Percentiles rank a stretch among this genome's conserved stretches.
These are phyloP conservation scores for Aureobasidium musti DNA, from an alignment of 2,329 filamentous ascomycete genomes.

Conservation along the genomic window DNA sequence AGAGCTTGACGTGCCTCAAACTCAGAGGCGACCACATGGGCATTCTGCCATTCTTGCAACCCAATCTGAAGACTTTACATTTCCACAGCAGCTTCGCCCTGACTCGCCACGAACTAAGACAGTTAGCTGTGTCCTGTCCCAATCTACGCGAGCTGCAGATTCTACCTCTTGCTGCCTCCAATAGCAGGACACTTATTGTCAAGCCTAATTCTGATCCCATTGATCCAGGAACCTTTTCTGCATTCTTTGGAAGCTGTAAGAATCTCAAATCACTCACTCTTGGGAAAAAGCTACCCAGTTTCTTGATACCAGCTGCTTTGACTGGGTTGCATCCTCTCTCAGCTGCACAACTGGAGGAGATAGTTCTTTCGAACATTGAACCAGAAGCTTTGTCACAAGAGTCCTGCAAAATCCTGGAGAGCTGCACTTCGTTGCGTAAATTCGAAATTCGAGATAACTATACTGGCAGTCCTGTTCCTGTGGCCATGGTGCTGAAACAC, in stretches of 20 bases:
- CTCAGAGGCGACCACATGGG: neutral
- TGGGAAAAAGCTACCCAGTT: neutral
- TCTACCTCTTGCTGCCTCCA: neutral
- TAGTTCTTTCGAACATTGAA: neutral
- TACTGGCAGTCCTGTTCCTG: too few relatives aligned
- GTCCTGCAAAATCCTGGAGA: neutral
- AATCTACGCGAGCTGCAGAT: neutral
- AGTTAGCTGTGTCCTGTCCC: neutral
- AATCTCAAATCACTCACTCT: neutral
- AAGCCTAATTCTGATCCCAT: neutral
- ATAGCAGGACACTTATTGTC: neutral
- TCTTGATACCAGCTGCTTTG: neutral
- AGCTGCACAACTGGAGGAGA: neutral
- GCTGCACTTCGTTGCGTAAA: neutral
- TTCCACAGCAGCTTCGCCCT: neutral
- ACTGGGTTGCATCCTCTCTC: neutral
- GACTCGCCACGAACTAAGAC: neutral
- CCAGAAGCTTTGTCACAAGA: neutral
- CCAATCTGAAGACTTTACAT: neutral
- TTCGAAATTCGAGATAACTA: neutral
- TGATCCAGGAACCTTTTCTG: neutral
- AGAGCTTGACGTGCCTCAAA: neutral
- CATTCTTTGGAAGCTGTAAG: neutral
- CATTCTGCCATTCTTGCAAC: conserved; percentile 3
- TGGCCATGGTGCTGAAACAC: neutral